Evolutionary conservation across 768 basidiomycete genomes (phyloP), one percentile per base, ranked within the genome.

Genomic region (Rubroboletus pulcherrimus): DNA sequence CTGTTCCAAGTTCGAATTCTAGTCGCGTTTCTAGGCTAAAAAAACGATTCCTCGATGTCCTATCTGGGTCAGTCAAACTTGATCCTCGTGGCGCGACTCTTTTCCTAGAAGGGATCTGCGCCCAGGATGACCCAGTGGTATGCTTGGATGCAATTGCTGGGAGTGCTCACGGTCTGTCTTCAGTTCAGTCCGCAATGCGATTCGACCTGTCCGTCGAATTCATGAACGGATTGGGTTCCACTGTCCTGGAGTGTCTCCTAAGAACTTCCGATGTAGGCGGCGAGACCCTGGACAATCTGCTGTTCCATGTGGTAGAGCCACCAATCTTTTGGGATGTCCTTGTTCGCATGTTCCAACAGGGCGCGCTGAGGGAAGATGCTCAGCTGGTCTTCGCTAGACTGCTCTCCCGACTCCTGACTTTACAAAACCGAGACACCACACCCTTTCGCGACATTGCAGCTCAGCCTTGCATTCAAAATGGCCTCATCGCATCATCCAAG

Each of bases 61-160:
- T 77, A 0, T 51, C 49, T 21, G 77, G 74, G 12, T 59, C 61
- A 31, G 56, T 59, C 15, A 17, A 43, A 10, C 44, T 80, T 7
- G 59, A 69, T 3, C 17, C 61, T 33, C 60, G 62, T 7, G 47
- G 61, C 2, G 51, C 58, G 12, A n/a, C 45, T 2, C 71, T 69
- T 9, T 82, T 83, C 51, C 61, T 83, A 5, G 75, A 83, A 54
- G 78, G 75, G 1, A 66, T 83, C 9, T 79, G 71, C 61, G 62
- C 56, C 10, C 77, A 78, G 50, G 63, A 68, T 6, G 77, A 81
- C 39, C 63, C 75, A 2, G 61, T 65, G 2, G 57, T 56, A 6
- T 79, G 77, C 61, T 52, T 80, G 50, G 55, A 68, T 49, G 72
- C 66, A 19, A 66, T 84, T 21, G 62, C 67, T 1, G 63, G 59